A percentile compares a stretch with the other conserved stretches of the same genome.
phyloP scores from a whole-genome alignment of 495 filamentous ascomycete genomes.

The Penicillium goetzii region DNA sequence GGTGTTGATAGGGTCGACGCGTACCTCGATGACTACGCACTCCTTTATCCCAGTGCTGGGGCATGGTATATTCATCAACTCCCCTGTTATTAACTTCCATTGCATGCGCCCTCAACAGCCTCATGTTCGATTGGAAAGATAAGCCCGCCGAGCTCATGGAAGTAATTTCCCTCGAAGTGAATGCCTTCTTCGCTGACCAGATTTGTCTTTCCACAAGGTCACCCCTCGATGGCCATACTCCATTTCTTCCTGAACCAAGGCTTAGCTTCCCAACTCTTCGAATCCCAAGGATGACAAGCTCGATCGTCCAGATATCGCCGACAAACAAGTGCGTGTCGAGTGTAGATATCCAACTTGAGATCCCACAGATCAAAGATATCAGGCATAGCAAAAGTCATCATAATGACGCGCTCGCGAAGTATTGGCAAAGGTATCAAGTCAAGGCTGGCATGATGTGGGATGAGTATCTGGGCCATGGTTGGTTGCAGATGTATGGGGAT shows the following conservation, averaged over 20 bases:
- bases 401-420: slow-evolving; percentile 42
- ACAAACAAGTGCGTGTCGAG: background rate
- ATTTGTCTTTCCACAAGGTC: background rate
- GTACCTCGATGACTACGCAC: no score
- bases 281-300: slow-evolving; percentile 40
- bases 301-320: slow-evolving; percentile 15
- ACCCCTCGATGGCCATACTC: slow-evolving; percentile 1
- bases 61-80: background rate
- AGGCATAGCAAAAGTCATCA: slow-evolving; percentile 2
- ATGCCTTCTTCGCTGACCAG: background rate
- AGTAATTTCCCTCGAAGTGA: no score
- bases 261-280: slow-evolving; percentile 46
- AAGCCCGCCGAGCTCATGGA: background rate
- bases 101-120: background rate
- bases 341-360: background rate
- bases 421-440: slow-evolving; percentile 49
- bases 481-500: slow-evolving; percentile 46
- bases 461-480: slow-evolving; percentile 50
- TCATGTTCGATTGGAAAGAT: background rate
- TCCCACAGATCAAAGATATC: slow-evolving; percentile 3
- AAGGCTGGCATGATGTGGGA: slow-evolving; percentile 47
- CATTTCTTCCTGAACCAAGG: slow-evolving; percentile 39
- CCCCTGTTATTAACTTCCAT: background rate
- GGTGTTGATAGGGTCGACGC: no score
- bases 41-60: background rate